phyloP scores from a whole-genome alignment of 495 filamentous ascomycete genomes.

The Stereocaulon alpinum region DNA sequence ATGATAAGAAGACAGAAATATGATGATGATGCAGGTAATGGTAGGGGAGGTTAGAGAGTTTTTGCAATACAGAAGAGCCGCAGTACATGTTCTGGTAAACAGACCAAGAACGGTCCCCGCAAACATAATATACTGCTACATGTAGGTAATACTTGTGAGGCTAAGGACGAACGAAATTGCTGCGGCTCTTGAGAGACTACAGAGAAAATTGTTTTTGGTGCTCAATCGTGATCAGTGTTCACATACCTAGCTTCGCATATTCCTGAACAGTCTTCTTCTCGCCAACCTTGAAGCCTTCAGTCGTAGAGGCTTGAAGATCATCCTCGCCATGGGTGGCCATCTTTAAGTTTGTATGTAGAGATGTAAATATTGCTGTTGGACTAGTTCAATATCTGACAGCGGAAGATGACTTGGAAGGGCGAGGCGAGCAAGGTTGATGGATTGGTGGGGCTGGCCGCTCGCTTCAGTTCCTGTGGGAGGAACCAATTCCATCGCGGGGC shows the following conservation, averaged over 20 bases:
- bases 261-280: slow-evolving; percentile 96
- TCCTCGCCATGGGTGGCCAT: slow-evolving; percentile 44
- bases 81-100: background rate
- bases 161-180: too few relatives aligned
- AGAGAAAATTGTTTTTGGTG: background rate
- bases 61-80: background rate
- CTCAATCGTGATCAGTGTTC: slow-evolving; percentile 7
- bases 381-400: background rate
- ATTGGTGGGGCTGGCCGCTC: slow-evolving; percentile 11
- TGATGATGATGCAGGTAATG: too few relatives aligned
- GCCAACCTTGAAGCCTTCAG: slow-evolving; percentile 92
- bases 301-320: slow-evolving; percentile 75
- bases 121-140: too few relatives aligned
- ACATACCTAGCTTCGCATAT: slow-evolving; percentile 83
- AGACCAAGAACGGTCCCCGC: background rate
- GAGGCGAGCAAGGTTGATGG: background rate
- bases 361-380: background rate
- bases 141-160: too few relatives aligned
- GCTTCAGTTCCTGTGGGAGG: slow-evolving; percentile 7
- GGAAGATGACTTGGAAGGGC: background rate
- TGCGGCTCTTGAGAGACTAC: too few relatives aligned
- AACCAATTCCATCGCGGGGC: slow-evolving; percentile 1
- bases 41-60: background rate
- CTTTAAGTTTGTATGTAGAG: slow-evolving; percentile 4
- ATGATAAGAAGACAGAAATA: too few relatives aligned